phyloP scores from a whole-genome alignment of 768 basidiomycete genomes.

The Leccinum imitatum region DNA sequence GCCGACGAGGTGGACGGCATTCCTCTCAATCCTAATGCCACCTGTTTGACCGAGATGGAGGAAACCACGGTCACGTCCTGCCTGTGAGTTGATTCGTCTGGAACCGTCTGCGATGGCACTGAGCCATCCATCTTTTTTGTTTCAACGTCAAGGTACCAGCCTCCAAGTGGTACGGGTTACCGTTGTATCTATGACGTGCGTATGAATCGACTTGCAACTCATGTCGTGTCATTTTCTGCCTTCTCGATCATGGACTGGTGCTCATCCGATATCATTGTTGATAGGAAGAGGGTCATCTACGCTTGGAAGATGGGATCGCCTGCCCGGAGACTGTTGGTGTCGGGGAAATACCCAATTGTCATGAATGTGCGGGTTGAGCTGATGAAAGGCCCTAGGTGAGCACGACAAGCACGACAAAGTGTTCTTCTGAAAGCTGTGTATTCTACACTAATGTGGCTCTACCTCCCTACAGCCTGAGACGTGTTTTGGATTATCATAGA shows the following conservation, averaged over 20 bases:
- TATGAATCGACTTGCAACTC: background rate
- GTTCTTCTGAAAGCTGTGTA: background rate
- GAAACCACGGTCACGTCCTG: no score
- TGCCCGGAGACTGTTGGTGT: no score
- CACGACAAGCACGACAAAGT: no score
- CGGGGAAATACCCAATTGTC: background rate
- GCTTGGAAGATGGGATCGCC: no score
- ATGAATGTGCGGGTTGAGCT: background rate
- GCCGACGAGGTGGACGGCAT: no score
- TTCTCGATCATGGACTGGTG: background rate
- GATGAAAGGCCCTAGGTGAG: background rate
- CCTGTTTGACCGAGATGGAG: no score
- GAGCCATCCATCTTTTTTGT: no score
- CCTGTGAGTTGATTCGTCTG: no score
- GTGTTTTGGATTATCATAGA: background rate
- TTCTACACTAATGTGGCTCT: background rate
- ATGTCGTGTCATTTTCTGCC: background rate
- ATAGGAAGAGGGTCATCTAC: background rate
- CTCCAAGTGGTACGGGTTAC: background rate
- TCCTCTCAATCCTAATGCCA: no score
- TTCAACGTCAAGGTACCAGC: background rate
- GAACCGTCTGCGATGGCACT: no score
- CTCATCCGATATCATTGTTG: background rate
- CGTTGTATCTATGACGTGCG: background rate
- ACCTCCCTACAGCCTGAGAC: background rate